Evolutionary conservation across 2,329 filamentous ascomycete genomes (phyloP).

Genomic region (Fusarium sp.): DNA sequence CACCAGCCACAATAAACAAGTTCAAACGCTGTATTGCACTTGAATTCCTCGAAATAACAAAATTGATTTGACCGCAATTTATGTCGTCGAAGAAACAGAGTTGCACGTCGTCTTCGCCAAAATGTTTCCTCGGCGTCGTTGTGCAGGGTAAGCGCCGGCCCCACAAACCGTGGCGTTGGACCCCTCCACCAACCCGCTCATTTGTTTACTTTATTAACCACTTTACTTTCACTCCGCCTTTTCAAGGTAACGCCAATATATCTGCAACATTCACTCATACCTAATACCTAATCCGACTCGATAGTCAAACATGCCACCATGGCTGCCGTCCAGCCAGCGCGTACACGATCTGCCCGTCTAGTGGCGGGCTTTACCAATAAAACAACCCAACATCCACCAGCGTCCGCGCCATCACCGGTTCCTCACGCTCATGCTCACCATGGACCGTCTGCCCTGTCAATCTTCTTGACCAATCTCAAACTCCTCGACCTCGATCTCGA

Average conservation of each 20-base stretch:
- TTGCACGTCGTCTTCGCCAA: neutral
- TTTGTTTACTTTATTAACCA: constrained; percentile 39
- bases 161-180: constrained; percentile 23
- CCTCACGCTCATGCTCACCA: constrained; percentile 19
- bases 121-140: neutral
- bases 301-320: constrained; percentile 38
- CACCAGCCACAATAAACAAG: no score
- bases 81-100: neutral
- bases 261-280: constrained; percentile 9
- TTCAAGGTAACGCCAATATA: constrained; percentile 22
- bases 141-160: constrained; percentile 34
- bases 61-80: neutral
- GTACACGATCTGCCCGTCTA: constrained; percentile 44
- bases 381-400: constrained; percentile 24
- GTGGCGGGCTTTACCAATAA: constrained; percentile 43
- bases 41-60: neutral
- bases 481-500: constrained; percentile 82
- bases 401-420: neutral
- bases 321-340: constrained; percentile 43
- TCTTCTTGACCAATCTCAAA: constrained; percentile 83
- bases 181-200: constrained; percentile 20
- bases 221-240: constrained; percentile 41
- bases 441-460: constrained; percentile 45
- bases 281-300: neutral
- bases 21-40: no score